Evolutionary conservation across 805 yeast genomes (phyloP).

Genomic region (Candida maesae): DNA sequence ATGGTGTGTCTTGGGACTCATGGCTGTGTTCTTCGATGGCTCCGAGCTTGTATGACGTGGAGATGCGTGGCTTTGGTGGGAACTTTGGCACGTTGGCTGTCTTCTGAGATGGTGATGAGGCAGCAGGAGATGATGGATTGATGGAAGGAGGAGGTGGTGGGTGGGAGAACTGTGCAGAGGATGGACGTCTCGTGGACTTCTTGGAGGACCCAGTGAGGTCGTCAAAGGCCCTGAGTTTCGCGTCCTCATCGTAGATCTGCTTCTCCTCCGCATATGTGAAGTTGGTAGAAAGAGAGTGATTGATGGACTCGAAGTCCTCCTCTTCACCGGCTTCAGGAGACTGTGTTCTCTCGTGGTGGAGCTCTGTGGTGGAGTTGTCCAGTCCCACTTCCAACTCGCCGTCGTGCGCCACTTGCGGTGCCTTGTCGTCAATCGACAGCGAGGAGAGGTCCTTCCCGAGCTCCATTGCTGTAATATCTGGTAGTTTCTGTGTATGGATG

Average conservation of each 20-base stretch:
- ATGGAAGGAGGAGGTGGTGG: slow-evolving; percentile 38
- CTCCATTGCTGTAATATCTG: not conserved
- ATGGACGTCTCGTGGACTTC: slow-evolving; percentile 31
- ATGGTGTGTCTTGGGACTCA: slow-evolving; percentile 54
- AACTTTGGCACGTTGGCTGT: too few relatives aligned
- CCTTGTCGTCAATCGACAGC: not conserved
- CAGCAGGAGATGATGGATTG: slow-evolving; percentile 31
- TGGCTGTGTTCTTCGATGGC: slow-evolving; percentile 45
- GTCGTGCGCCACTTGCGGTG: not conserved
- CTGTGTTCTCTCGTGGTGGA: too few relatives aligned
- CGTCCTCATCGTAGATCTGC: slow-evolving; percentile 60
- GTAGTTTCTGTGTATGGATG: too few relatives aligned
- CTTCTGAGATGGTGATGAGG: too few relatives aligned
- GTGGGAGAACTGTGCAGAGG: slow-evolving; percentile 33
- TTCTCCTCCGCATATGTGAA: slow-evolving; percentile 64
- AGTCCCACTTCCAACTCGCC: not conserved
- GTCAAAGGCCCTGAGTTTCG: slow-evolving; percentile 58
- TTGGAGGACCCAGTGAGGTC: slow-evolving; percentile 31
- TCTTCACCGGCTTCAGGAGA: too few relatives aligned
- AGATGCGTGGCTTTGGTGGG: slow-evolving; percentile 29
- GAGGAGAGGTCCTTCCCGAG: not conserved
- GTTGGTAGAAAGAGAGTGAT: slow-evolving; percentile 41
- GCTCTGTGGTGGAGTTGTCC: too few relatives aligned
- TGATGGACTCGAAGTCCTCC: slow-evolving; percentile 21
- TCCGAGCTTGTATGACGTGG: slow-evolving; percentile 39